These are phyloP conservation scores for Ogataea saltuana DNA, from an alignment of 805 yeast genomes.

Conservation along the genomic window DNA sequence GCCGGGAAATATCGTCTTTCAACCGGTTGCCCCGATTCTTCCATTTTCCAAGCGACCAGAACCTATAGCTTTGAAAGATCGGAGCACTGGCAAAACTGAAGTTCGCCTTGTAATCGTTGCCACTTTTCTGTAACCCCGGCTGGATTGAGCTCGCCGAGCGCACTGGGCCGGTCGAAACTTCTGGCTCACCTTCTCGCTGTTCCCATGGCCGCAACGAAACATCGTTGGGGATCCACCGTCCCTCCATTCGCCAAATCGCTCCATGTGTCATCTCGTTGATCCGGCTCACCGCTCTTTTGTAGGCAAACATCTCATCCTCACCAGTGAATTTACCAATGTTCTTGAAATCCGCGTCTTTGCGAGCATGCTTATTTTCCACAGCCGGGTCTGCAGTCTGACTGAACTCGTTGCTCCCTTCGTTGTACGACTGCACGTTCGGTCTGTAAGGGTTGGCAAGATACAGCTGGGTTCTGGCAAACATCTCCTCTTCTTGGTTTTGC, in stretches of 20 bases:
- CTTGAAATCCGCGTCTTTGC: conserved; percentile 41
- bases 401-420: conserved; percentile 43
- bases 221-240: conserved; percentile 58
- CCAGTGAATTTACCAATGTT: conserved; percentile 64
- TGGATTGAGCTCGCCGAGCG: background rate
- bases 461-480: conserved; percentile 63
- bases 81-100: conserved; percentile 37
- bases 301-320: conserved; percentile 76
- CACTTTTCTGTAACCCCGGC: too few species aligned
- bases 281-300: conserved; percentile 67
- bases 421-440: conserved; percentile 67
- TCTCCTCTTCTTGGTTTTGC: conserved; percentile 62
- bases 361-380: conserved; percentile 7
- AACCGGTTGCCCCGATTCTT: conserved; percentile 45
- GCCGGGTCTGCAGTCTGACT: conserved; percentile 26
- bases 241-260: conserved; percentile 46
- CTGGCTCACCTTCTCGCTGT: background rate
- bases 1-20: conserved; percentile 54
- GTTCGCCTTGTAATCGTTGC: conserved; percentile 13
- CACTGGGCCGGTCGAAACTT: background rate
- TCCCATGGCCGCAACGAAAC: conserved; percentile 61
- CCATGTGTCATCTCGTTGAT: conserved; percentile 43
- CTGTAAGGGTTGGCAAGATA: conserved; percentile 65
- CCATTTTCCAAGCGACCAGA: conserved; percentile 74
- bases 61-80: conserved; percentile 45